Evolutionary conservation across 495 filamentous ascomycete species (phyloP).

Genomic region (Letharia columbiana): DNA sequence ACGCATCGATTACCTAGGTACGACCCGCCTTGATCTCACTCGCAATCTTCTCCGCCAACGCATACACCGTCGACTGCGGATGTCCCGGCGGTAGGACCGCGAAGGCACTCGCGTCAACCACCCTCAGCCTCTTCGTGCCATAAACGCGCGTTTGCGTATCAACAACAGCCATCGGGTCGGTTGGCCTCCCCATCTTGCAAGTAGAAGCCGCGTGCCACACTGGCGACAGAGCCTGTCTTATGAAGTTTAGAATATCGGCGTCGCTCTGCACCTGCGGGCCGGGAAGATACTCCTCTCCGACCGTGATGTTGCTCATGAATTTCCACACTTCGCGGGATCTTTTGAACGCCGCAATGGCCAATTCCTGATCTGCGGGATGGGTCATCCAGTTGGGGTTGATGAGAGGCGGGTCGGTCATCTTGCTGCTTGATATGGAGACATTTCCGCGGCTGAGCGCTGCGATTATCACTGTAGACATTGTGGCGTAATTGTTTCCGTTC

Average conservation of each 20-base stretch:
- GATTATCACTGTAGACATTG: constrained; percentile 34
- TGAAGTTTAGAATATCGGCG: constrained; percentile 40
- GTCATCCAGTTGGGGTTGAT: constrained; percentile 51
- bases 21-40: constrained; percentile 13
- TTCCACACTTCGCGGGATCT: constrained; percentile 37
- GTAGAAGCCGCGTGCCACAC: constrained; percentile 47
- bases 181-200: constrained; percentile 33
- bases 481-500: constrained; percentile 38
- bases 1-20: no score
- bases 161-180: constrained; percentile 35
- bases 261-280: constrained; percentile 41
- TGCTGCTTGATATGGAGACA: constrained; percentile 40
- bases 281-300: constrained; percentile 45
- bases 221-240: constrained; percentile 37
- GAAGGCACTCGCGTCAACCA: constrained; percentile 48
- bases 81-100: constrained; percentile 41
- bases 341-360: constrained; percentile 47
- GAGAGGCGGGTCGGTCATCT: constrained; percentile 39
- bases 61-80: constrained; percentile 35
- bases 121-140: constrained; percentile 31
- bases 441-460: constrained; percentile 44
- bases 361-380: constrained; percentile 43
- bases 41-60: constrained; percentile 36
- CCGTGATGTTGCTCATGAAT: constrained; percentile 32
- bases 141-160: constrained; percentile 35